Evolutionary conservation across 805 yeast genomes (phyloP).

Genomic region (Metschnikowia reukaufii): DNA sequence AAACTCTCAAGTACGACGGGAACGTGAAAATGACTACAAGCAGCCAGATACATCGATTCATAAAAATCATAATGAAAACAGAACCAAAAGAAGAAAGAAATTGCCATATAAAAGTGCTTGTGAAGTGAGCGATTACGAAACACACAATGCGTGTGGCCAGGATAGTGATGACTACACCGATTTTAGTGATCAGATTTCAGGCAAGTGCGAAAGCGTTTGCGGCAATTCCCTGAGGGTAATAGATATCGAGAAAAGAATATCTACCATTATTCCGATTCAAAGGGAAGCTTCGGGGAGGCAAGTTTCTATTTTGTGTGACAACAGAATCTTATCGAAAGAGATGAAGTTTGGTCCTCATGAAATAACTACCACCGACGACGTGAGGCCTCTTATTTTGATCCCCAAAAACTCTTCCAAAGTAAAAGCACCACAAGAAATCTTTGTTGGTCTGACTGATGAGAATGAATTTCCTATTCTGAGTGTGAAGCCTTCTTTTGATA

Average conservation of each 20-base stretch:
- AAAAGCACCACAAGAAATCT: neutral
- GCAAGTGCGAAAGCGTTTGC: neutral
- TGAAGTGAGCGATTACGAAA: conserved; percentile 4
- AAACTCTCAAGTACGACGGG: neutral
- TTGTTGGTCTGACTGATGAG: neutral
- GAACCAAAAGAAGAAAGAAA: neutral
- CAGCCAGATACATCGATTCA: neutral
- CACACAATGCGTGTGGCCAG: conserved; percentile 6
- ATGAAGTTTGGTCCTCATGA: neutral
- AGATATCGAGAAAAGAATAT: neutral
- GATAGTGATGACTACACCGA: neutral
- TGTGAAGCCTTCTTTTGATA: conserved; percentile 13
- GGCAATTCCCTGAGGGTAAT: neutral
- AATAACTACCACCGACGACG: neutral
- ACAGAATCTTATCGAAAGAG: neutral
- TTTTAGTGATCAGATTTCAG: neutral
- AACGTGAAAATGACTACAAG: neutral
- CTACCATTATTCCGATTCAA: neutral
- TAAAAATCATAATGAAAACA: neutral
- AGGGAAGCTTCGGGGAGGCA: neutral
- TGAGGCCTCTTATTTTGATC: too few species aligned
- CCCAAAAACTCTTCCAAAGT: neutral
- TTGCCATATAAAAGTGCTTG: conserved; percentile 2
- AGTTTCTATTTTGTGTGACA: neutral
- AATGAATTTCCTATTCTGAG: neutral